phyloP scores from a whole-genome alignment of 768 basidiomycete species.

The Termitomyces sp. region DNA sequence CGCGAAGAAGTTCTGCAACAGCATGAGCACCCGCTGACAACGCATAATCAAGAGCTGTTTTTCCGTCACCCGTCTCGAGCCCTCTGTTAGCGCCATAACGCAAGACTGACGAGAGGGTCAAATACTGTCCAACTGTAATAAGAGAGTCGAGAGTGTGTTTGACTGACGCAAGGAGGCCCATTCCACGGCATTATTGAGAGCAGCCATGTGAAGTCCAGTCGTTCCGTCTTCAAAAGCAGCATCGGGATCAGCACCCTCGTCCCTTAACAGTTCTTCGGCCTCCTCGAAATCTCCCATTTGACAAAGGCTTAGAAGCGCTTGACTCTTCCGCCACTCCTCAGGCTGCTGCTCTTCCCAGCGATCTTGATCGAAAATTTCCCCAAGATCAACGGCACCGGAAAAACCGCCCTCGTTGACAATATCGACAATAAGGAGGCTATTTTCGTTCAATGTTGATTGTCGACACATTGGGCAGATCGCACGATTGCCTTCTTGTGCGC shows the following conservation, averaged over 20 bases:
- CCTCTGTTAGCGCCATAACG: conserved; percentile 7
- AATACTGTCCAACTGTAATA: background rate
- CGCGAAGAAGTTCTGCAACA: conserved; percentile 1
- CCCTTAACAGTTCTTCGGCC: conserved; percentile 6
- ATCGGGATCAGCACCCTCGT: conserved; percentile 6
- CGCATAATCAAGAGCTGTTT: conserved; percentile 6
- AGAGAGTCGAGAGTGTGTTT: background rate
- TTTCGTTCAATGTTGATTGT: conserved; percentile 4
- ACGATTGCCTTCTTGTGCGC: conserved; percentile 6
- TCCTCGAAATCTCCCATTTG: conserved; percentile 1
- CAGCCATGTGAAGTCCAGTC: conserved; percentile 12
- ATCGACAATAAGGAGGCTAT: conserved; percentile 5
- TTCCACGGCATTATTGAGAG: conserved; percentile 4
- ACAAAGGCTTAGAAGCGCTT: conserved; percentile 7
- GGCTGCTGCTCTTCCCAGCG: conserved; percentile 11
- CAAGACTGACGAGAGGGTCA: background rate
- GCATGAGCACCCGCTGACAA: background rate
- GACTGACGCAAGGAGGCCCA: conserved; percentile 10
- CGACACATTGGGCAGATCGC: conserved; percentile 5
- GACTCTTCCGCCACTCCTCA: conserved; percentile 8
- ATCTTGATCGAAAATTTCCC: conserved; percentile 6
- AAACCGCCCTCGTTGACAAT: conserved; percentile 9
- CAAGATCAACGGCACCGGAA: conserved; percentile 8
- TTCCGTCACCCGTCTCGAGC: background rate
- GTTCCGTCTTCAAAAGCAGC: conserved; percentile 9